Evolutionary conservation across 2,329 filamentous ascomycete genomes (phyloP).

Genomic region (Penicillium sp.): DNA sequence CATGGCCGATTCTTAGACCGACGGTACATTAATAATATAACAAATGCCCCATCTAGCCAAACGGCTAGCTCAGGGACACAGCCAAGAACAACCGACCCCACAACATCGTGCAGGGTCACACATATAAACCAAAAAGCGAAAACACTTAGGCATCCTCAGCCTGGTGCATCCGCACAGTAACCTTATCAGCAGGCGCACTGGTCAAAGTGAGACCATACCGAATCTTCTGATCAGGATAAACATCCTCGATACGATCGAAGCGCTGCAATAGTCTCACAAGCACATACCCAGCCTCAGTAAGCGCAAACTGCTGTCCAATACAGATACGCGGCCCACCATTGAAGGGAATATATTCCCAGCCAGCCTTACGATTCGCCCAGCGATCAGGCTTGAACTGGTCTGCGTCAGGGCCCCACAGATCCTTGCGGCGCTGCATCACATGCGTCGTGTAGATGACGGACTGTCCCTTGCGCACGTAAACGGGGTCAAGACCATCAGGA

Average conservation of each 20-base stretch:
- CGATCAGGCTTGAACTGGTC: constrained; percentile 65
- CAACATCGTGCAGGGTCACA: background rate
- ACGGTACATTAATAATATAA: background rate
- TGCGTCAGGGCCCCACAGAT: constrained; percentile 51
- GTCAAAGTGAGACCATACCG: constrained; percentile 29
- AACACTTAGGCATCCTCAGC: constrained; percentile 18
- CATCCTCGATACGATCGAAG: constrained; percentile 62
- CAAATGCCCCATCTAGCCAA: background rate
- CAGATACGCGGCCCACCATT: constrained; percentile 74
- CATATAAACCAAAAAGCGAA: too few relatives aligned
- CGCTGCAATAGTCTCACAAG: constrained; percentile 71
- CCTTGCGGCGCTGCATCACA: constrained; percentile 69
- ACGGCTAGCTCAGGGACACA: background rate
- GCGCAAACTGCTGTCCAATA: constrained; percentile 77
- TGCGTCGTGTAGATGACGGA: constrained; percentile 67
- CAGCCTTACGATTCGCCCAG: constrained; percentile 65
- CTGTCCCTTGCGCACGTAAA: constrained; percentile 68
- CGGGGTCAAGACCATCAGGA: constrained; percentile 57
- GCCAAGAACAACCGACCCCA: background rate
- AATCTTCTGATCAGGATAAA: constrained; percentile 19
- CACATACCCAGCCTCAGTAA: constrained; percentile 69
- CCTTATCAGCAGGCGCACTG: constrained; percentile 27
- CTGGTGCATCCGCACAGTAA: constrained; percentile 35
- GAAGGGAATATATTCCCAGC: constrained; percentile 74
- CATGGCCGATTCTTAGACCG: background rate